These are phyloP conservation scores for Neonectria hederae DNA, from an alignment of 2,329 filamentous ascomycete species.

Conservation along the genomic window DNA sequence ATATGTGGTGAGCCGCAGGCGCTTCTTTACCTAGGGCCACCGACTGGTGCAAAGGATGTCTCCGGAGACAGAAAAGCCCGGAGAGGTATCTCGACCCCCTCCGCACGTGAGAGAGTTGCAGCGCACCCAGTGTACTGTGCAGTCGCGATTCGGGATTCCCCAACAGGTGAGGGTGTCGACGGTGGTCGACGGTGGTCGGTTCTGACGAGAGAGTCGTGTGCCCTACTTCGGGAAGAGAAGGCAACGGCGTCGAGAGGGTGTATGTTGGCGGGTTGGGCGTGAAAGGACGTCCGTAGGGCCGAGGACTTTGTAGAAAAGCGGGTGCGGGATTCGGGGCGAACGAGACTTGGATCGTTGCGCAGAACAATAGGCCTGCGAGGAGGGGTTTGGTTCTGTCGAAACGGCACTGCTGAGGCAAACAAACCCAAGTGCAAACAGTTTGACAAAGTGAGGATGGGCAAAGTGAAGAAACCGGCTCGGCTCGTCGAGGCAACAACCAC, in stretches of 20 bases:
- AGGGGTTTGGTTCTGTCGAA: slow-evolving; percentile 28
- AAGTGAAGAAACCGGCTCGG: slow-evolving; percentile 27
- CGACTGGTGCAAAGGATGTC: slow-evolving; percentile 29
- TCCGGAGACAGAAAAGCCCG: slow-evolving; percentile 31
- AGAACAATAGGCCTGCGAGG: slow-evolving; percentile 26
- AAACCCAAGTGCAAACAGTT: slow-evolving; percentile 27
- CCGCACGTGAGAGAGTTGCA: slow-evolving; percentile 36
- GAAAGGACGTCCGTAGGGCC: slow-evolving; percentile 29
- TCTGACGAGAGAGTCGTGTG: slow-evolving; percentile 25
- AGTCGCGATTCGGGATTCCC: slow-evolving; percentile 34
- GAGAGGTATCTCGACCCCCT: slow-evolving; percentile 41
- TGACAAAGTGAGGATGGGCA: slow-evolving; percentile 26
- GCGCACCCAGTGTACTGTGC: slow-evolving; percentile 37
- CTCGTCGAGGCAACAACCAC: slow-evolving; percentile 33
- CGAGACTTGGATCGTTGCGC: slow-evolving; percentile 13
- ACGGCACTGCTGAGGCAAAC: slow-evolving; percentile 27
- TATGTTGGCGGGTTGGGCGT: slow-evolving; percentile 2
- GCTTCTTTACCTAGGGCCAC: slow-evolving; percentile 34
- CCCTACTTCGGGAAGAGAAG: slow-evolving; percentile 17
- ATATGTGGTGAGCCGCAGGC: slow-evolving; percentile 30
- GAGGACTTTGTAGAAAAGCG: slow-evolving; percentile 26
- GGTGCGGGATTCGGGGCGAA: slow-evolving; percentile 9
- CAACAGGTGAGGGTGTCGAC: slow-evolving; percentile 35
- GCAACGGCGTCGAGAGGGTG: slow-evolving; percentile 23
- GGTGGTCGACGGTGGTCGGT: slow-evolving; percentile 16